Evolutionary conservation across 441 rosid species (phyloP).

Genomic region (Euphorbia schlechtendalii): DNA sequence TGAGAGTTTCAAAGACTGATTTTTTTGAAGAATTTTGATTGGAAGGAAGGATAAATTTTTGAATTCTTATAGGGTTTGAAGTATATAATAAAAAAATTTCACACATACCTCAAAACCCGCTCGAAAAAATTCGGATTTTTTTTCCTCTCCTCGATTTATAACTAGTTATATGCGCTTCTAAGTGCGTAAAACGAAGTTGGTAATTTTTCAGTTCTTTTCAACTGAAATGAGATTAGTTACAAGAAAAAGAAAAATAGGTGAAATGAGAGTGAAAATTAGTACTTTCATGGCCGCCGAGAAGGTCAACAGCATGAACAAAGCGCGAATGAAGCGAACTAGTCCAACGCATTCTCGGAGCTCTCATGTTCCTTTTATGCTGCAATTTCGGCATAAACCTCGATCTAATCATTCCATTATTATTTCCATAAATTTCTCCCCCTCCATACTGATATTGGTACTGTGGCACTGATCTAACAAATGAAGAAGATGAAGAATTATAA

Average conservation of each 20-base stretch:
- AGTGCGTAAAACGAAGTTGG: not conserved
- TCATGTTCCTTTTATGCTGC: constrained; percentile 62
- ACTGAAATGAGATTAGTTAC: too few species aligned
- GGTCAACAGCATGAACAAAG: constrained; percentile 82
- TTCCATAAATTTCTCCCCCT: constrained; percentile 32
- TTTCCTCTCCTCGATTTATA: too few species aligned
- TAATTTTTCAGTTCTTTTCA: too few species aligned
- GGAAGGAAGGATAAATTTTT: too few species aligned
- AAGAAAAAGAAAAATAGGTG: not conserved
- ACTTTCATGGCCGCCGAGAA: constrained; percentile 91
- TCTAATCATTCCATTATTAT: constrained; percentile 40
- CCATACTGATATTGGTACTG: constrained; percentile 25
- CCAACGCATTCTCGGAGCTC: constrained; percentile 93
- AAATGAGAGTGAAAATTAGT: constrained; percentile 1
- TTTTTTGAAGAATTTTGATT: too few species aligned
- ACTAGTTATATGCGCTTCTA: not conserved
- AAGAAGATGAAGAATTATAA: too few species aligned
- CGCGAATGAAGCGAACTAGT: constrained; percentile 76
- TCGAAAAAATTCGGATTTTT: too few species aligned
- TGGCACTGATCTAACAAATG: not conserved
- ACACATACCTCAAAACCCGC: too few species aligned
- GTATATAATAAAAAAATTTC: too few species aligned
- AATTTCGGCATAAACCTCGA: constrained; percentile 60
- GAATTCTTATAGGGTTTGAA: too few species aligned
- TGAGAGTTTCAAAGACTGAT: too few species aligned